Conservation (phyloP, 805 yeast species). For the Ascoidea rubescens region DNA sequence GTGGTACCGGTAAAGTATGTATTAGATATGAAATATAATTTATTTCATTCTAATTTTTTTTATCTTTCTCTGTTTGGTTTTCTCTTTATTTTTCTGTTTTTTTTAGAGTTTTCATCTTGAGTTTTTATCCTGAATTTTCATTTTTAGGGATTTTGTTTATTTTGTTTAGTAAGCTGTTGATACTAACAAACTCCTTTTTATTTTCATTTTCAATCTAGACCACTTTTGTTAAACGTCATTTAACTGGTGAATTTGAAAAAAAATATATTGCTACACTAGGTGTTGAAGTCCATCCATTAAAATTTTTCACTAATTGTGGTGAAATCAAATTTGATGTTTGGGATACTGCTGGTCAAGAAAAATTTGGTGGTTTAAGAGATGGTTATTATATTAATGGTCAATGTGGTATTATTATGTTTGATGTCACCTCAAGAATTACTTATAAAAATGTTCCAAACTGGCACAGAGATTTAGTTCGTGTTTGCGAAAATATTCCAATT, state of each 20-base stretch:
- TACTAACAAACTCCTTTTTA: slow-evolving; percentile 8
- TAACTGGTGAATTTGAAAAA: slow-evolving; percentile 98
- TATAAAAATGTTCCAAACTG: slow-evolving; percentile 99
- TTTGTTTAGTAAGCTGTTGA: background rate
- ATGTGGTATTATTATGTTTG: slow-evolving; percentile 99
- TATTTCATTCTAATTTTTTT: background rate
- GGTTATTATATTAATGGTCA: slow-evolving; percentile 99
- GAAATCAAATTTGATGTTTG: slow-evolving; percentile 98
- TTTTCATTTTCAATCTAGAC: slow-evolving; percentile 31
- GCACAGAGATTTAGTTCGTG: slow-evolving; percentile 99
- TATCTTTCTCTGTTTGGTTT: background rate
- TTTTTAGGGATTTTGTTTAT: background rate
- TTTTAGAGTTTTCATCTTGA: background rate
- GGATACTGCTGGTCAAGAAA: slow-evolving; percentile 99
- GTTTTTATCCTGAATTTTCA: background rate
- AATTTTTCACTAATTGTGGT: slow-evolving; percentile 96
- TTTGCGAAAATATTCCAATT: slow-evolving; percentile 98
- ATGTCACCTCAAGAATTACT: slow-evolving; percentile 98
- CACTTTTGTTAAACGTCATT: slow-evolving; percentile 98
- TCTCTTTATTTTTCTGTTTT: background rate
- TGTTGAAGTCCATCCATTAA: slow-evolving; percentile 98
- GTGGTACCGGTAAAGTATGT: slow-evolving; percentile 97
- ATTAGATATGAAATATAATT: background rate
- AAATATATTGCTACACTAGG: slow-evolving; percentile 98
- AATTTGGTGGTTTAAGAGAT: slow-evolving; percentile 98